phyloP scores from a whole-genome alignment of 805 yeast species.

The Candida loeiensis region DNA sequence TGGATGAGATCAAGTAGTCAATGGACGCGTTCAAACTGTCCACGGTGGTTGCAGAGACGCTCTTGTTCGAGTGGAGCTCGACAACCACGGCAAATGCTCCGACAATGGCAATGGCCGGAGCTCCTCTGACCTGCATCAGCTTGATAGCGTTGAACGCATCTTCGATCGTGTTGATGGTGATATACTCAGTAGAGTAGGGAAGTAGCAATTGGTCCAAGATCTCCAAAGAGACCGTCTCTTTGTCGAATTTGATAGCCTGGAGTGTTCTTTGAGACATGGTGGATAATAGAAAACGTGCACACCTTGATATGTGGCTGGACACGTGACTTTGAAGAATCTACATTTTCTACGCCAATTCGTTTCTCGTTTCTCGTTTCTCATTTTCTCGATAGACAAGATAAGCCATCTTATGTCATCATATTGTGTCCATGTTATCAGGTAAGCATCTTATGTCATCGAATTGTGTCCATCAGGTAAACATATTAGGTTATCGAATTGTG shows the following conservation, averaged over 20 bases:
- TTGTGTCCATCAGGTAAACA: no score
- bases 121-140: slow-evolving; percentile 94
- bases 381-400: no score
- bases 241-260: slow-evolving; percentile 67
- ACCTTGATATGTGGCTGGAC: neutral
- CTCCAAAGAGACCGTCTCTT: slow-evolving; percentile 41
- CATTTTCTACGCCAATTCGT: neutral
- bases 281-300: slow-evolving; percentile 1
- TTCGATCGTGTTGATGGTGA: slow-evolving; percentile 57
- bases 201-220: slow-evolving; percentile 79
- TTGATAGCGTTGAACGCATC: slow-evolving; percentile 83
- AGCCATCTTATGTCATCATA: no score
- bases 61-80: slow-evolving; percentile 47
- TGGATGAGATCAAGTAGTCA: slow-evolving; percentile 64
- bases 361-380: no score
- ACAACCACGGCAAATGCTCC: slow-evolving; percentile 80
- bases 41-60: slow-evolving; percentile 21
- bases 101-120: slow-evolving; percentile 97
- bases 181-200: slow-evolving; percentile 75
- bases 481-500: no score
- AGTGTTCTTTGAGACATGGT: slow-evolving; percentile 18
- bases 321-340: neutral
- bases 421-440: no score
- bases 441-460: no score
- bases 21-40: slow-evolving; percentile 45